Base-by-base conservation (phyloP, 1,284 basidiomycete genomes). In the Tilletiopsis washingtonensis region DNA sequence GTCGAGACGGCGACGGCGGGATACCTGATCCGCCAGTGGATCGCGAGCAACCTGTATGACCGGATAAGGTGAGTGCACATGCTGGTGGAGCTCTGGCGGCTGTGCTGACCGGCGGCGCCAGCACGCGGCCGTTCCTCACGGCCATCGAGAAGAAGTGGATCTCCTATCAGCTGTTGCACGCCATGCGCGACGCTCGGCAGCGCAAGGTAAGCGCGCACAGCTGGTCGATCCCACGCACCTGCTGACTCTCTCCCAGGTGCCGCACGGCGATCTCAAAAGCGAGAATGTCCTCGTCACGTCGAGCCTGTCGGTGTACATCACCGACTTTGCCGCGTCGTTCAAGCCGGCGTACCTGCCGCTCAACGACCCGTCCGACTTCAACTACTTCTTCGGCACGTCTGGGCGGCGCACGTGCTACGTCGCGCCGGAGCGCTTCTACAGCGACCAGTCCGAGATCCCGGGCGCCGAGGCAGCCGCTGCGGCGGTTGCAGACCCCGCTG, bases 81-180 rank as follows among this genome's bases (percentile, higher is more conserved):
- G 15, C 19, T 20, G 17, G 2, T 14, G 9, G 24, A 25, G 1
- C 23, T 19, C n/a, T 17, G 32, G 17, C 32, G 32, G 17, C 17
- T 34, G 6, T 17, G 23, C n/a, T 12, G 14, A 41, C 24, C 5
- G 23, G 19, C 12, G 12, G 2, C 32, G 32, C 17, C 60, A 96
- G 93, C 70, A 98, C 91, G 1, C 85, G 94, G 24, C 94, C 94
- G 1, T 98, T 98, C 75, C 78, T 98, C 43, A 85, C 84, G 51
- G 73, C 79, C 46, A 81, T 96, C 40, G 94, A 99, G 78, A 98
- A 98, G 80, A 89, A 90, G 69, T 99, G 94, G 94, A 89, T 98
- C 56, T 84, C 87, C 0, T 99, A 91, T 71, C 93, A 98, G 74
- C 78, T 98, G 1, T 77, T 98, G 45, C 85, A 82, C 25, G 89